Conservation (phyloP, 176 grass and related monocot species). For the Musa itinerans region DNA sequence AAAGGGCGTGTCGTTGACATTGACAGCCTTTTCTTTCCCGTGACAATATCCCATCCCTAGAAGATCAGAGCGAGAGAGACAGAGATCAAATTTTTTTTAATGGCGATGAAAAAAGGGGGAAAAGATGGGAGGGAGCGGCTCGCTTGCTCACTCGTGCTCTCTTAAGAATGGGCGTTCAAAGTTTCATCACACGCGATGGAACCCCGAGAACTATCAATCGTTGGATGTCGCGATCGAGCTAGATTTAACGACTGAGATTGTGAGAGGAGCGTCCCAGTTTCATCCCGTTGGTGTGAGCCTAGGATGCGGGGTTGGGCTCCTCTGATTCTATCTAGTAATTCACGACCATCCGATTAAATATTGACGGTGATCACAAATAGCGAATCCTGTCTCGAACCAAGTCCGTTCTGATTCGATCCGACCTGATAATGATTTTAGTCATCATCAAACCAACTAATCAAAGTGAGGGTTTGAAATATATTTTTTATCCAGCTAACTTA, state of each 20-base stretch:
- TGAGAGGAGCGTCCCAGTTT: neutral
- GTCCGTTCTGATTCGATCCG: too few species aligned
- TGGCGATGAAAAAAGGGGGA: neutral
- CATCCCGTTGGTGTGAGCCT: neutral
- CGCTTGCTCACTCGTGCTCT: neutral
- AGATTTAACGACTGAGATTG: neutral
- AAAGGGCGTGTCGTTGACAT: slow-evolving; percentile 23
- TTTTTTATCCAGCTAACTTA: too few species aligned
- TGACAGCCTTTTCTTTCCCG: slow-evolving; percentile 95
- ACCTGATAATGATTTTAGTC: too few species aligned
- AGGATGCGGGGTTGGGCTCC: too few species aligned
- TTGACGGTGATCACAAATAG: too few species aligned
- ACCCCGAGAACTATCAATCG: neutral
- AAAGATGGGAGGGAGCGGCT: neutral
- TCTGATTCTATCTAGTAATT: too few species aligned
- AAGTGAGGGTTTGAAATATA: too few species aligned
- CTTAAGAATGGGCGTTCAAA: neutral
- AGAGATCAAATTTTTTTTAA: neutral
- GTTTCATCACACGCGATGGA: neutral
- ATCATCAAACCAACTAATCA: too few species aligned
- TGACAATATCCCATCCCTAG: slow-evolving; percentile 63
- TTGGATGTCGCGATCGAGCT: neutral
- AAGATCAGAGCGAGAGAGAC: neutral
- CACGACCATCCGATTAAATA: too few species aligned
- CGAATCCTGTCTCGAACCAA: too few species aligned